phyloP scores from a whole-genome alignment of 768 basidiomycete species.

The Kwoniella pini region DNA sequence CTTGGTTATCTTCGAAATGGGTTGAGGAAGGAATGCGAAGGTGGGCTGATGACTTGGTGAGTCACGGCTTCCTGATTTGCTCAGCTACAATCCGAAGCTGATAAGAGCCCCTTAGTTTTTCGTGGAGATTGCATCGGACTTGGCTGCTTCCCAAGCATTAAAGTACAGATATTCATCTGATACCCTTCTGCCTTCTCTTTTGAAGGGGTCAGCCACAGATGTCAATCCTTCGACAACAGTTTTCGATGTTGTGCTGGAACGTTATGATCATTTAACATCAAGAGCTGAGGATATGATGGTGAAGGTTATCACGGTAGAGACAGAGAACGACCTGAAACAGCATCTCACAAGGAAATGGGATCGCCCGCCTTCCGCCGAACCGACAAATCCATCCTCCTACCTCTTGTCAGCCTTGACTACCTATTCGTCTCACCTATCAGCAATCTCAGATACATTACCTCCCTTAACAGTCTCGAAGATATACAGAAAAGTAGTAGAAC shows the following conservation, averaged over 20 bases:
- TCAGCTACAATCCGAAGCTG: not conserved
- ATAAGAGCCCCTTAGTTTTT: slow-evolving; percentile 68
- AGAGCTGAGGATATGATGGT: slow-evolving; percentile 88
- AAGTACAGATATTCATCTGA: slow-evolving; percentile 29
- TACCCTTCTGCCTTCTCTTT: slow-evolving; percentile 17
- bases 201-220: slow-evolving; percentile 15
- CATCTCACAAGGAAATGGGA: slow-evolving; percentile 64
- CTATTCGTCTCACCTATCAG: slow-evolving; percentile 74
- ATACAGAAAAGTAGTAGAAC: slow-evolving; percentile 73
- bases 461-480: slow-evolving; percentile 62
- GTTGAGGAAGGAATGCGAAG: slow-evolving; percentile 67
- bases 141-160: slow-evolving; percentile 12
- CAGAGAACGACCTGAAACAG: slow-evolving; percentile 70
- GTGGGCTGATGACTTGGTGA: slow-evolving; percentile 89
- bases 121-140: slow-evolving; percentile 71
- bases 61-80: slow-evolving; percentile 40
- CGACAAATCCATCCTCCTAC: slow-evolving; percentile 64
- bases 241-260: slow-evolving; percentile 72
- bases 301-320: slow-evolving; percentile 77
- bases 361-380: slow-evolving; percentile 44
- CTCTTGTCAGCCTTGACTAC: slow-evolving; percentile 75
- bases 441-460: slow-evolving; percentile 68
- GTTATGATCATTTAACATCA: slow-evolving; percentile 64
- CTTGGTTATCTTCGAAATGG: slow-evolving; percentile 76
- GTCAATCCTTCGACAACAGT: slow-evolving; percentile 60